Percentiles rank a stretch among this genome's conserved stretches.
These are phyloP conservation scores for Thymus mandschuricus DNA, from an alignment of 257 asterid genomes.

Conservation along the genomic window DNA sequence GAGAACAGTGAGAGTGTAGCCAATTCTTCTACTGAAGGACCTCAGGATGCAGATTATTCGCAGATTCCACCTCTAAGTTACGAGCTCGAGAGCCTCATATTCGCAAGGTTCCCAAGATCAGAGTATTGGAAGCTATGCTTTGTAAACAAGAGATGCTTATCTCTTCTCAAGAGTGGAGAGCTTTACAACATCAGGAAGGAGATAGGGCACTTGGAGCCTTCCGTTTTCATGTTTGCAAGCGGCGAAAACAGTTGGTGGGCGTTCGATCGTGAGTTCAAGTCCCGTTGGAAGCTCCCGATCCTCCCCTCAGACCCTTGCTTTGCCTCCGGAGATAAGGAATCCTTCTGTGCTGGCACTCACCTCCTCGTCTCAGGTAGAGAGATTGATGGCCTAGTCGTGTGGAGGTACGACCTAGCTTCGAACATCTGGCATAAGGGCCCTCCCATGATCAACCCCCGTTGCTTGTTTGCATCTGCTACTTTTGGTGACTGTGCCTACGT, in stretches of 20 bases:
- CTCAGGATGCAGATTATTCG: conserved; percentile 94
- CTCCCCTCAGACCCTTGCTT: conserved; percentile 72
- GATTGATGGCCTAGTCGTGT: conserved; percentile 63
- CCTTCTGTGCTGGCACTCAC: conserved; percentile 72
- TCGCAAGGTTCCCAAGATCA: conserved; percentile 72
- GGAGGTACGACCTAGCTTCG: conserved; percentile 66
- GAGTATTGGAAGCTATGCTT: conserved; percentile 64
- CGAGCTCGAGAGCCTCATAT: conserved; percentile 59
- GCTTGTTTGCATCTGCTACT: conserved; percentile 77
- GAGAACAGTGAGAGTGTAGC: conserved; percentile 15
- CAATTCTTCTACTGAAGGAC: conserved; percentile 27
- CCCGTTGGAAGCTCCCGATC: conserved; percentile 55
- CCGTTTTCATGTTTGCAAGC: conserved; percentile 68
- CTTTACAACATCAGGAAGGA: conserved; percentile 58
- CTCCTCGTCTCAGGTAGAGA: conserved; percentile 71
- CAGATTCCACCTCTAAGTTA: conserved; percentile 39
- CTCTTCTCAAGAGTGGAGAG: conserved; percentile 56
- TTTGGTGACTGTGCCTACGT: conserved; percentile 64
- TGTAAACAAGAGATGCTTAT: conserved; percentile 56
- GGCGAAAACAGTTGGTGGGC: conserved; percentile 80
- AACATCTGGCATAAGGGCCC: conserved; percentile 74
- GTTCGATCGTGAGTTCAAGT: conserved; percentile 60
- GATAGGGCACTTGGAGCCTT: conserved; percentile 52
- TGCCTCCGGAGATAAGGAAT: conserved; percentile 67
- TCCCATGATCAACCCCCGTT: conserved; percentile 67